phyloP scores from a whole-genome alignment of 2,329 filamentous ascomycete genomes.

The Salinomyces thailandicus region DNA sequence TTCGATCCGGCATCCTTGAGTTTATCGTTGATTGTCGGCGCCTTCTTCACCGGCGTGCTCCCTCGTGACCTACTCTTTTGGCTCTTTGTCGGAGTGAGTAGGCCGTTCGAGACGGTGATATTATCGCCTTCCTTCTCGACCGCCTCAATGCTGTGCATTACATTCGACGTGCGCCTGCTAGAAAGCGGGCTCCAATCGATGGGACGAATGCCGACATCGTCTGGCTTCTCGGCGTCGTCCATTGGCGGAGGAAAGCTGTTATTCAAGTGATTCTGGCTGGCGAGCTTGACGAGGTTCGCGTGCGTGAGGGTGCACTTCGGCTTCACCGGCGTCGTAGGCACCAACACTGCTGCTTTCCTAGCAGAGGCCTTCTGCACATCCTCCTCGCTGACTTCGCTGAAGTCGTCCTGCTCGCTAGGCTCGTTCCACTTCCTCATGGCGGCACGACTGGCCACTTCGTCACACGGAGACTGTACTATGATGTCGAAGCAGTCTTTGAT shows the following conservation, averaged over 20 bases:
- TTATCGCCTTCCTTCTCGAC: slow-evolving; percentile 13
- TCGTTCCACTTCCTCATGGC: slow-evolving; percentile 52
- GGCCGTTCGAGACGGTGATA: slow-evolving; percentile 14
- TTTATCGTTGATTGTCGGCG: slow-evolving; percentile 12
- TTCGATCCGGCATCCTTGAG: slow-evolving; percentile 11
- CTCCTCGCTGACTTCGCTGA: slow-evolving; percentile 37
- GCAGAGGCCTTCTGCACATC: slow-evolving; percentile 31
- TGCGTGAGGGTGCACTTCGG: slow-evolving; percentile 8
- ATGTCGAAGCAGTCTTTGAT: slow-evolving; percentile 91
- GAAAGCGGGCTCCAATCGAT: slow-evolving; percentile 13
- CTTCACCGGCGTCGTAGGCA: slow-evolving; percentile 6
- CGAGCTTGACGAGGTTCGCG: slow-evolving; percentile 10
- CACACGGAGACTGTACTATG: slow-evolving; percentile 75
- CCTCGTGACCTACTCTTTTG: slow-evolving; percentile 6
- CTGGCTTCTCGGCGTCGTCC: slow-evolving; percentile 13
- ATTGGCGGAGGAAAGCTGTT: slow-evolving; percentile 23
- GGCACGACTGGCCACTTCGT: slow-evolving; percentile 69
- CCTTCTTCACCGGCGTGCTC: slow-evolving; percentile 13
- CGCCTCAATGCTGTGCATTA: slow-evolving; percentile 19
- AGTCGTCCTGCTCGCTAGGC: slow-evolving; percentile 25
- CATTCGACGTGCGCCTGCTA: slow-evolving; percentile 10
- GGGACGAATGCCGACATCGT: slow-evolving; percentile 12
- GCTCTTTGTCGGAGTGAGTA: slow-evolving; percentile 26
- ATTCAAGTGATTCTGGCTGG: slow-evolving; percentile 18
- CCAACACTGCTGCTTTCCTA: slow-evolving; percentile 19